These are phyloP conservation scores for Mycena sanguinolenta DNA, from an alignment of 768 basidiomycete species.

Conservation along the genomic window DNA sequence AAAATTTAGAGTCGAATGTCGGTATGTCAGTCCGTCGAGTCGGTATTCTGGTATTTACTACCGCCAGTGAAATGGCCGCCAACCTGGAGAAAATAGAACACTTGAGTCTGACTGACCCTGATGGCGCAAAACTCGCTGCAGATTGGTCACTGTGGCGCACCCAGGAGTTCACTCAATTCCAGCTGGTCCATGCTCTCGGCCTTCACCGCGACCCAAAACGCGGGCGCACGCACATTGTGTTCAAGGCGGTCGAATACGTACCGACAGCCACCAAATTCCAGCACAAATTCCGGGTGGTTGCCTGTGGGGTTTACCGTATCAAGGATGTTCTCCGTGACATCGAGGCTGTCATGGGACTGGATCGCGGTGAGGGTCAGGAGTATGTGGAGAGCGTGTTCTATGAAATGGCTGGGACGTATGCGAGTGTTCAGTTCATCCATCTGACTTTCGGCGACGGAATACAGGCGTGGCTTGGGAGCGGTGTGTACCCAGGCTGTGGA, in stretches of 20 bases:
- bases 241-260: conserved; percentile 40
- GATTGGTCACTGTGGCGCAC: conserved; percentile 43
- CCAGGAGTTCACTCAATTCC: conserved; percentile 31
- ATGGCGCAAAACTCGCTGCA: conserved; percentile 32
- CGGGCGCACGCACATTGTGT: conserved; percentile 45
- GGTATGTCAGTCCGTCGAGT: conserved; percentile 3
- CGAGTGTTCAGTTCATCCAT: conserved; percentile 16
- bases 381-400: conserved; percentile 36
- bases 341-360: conserved; percentile 35
- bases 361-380: conserved; percentile 39
- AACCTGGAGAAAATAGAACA: conserved; percentile 26
- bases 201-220: conserved; percentile 43
- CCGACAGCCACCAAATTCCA: conserved; percentile 38
- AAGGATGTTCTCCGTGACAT: conserved; percentile 41
- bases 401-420: conserved; percentile 12
- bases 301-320: conserved; percentile 41
- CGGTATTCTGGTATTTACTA: background rate
- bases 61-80: conserved; percentile 27
- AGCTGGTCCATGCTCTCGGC: conserved; percentile 39
- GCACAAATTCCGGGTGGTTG: conserved; percentile 40
- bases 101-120: conserved; percentile 30
- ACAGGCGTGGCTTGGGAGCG: conserved; percentile 16
- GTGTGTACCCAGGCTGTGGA: background rate
- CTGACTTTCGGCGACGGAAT: conserved; percentile 20
- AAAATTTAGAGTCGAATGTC: conserved; percentile 16